phyloP scores from a whole-genome alignment of 192 early-diverging fungal genomes.

The Diversispora epigaea region DNA sequence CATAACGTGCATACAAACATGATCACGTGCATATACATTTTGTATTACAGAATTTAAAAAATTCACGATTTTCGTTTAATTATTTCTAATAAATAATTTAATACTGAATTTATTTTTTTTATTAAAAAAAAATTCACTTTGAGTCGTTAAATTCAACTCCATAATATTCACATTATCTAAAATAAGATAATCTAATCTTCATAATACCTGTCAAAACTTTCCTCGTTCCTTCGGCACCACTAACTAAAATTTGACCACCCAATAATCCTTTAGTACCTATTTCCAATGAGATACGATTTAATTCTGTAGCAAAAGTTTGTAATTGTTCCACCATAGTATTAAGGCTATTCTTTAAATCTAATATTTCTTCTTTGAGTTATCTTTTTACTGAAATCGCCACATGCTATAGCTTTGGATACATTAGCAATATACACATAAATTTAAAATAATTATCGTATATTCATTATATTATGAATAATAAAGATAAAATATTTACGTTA shows the following conservation, averaged over 20 bases:
- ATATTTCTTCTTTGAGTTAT: conserved; percentile 65
- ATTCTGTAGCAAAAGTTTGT: conserved; percentile 60
- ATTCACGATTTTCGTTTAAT: no score
- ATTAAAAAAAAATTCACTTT: no score
- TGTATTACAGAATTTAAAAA: no score
- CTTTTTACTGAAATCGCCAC: conserved; percentile 63
- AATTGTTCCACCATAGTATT: conserved; percentile 71
- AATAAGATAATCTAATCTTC: no score
- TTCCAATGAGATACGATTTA: conserved; percentile 61
- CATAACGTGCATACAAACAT: no score
- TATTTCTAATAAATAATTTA: no score
- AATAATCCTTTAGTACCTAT: conserved; percentile 61
- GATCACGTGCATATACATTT: no score
- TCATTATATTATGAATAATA: no score
- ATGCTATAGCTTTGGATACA: conserved; percentile 69
- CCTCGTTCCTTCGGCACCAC: conserved; percentile 66
- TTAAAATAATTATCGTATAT: no score
- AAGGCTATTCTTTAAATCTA: conserved; percentile 59
- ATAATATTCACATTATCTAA: conserved; percentile 68
- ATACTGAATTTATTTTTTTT: no score
- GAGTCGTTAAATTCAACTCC: conserved; percentile 65
- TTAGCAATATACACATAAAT: no score
- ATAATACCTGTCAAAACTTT: conserved; percentile 67
- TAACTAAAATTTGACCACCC: conserved; percentile 57
- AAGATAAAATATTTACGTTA: no score